Conservation (phyloP, 176 grass and related monocot species). For the Triticum dicoccoides region DNA sequence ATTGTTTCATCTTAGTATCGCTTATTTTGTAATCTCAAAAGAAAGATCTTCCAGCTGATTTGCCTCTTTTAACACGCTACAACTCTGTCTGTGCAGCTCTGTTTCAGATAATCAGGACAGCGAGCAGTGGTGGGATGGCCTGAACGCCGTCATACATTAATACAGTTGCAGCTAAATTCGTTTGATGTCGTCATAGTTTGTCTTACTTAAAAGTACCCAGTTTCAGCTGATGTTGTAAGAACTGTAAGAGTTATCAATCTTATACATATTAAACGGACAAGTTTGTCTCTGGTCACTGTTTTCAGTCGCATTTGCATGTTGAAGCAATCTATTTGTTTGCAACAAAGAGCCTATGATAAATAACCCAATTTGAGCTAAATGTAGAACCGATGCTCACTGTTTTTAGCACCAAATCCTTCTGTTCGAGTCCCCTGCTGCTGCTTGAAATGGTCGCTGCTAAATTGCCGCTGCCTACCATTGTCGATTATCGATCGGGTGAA, state of each 20-base stretch:
- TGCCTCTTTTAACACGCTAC: neutral
- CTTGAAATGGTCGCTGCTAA: too few relatives aligned
- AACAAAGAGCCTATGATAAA: neutral
- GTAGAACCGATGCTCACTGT: too few relatives aligned
- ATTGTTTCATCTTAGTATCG: neutral
- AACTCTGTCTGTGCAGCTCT: slow-evolving; percentile 35
- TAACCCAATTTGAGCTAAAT: neutral
- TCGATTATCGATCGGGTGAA: too few relatives aligned
- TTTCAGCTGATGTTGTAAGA: neutral
- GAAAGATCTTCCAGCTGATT: neutral
- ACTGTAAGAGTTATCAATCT: slow-evolving; percentile 11
- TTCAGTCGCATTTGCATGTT: neutral
- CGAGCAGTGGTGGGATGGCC: slow-evolving; percentile 44
- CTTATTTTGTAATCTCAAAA: neutral
- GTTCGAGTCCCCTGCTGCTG: too few relatives aligned
- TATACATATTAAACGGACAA: slow-evolving; percentile 4
- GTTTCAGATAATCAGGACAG: slow-evolving; percentile 66
- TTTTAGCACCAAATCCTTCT: too few relatives aligned
- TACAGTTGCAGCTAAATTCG: slow-evolving; percentile 11
- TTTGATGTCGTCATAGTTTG: slow-evolving; percentile 2
- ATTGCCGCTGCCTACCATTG: too few relatives aligned
- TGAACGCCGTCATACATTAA: slow-evolving; percentile 26
- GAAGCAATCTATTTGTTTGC: neutral
- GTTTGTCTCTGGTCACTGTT: neutral
- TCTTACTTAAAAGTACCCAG: neutral